These are phyloP conservation scores for Beauveria sp. DNA, from an alignment of 2,329 filamentous ascomycete species.

Conservation along the genomic window DNA sequence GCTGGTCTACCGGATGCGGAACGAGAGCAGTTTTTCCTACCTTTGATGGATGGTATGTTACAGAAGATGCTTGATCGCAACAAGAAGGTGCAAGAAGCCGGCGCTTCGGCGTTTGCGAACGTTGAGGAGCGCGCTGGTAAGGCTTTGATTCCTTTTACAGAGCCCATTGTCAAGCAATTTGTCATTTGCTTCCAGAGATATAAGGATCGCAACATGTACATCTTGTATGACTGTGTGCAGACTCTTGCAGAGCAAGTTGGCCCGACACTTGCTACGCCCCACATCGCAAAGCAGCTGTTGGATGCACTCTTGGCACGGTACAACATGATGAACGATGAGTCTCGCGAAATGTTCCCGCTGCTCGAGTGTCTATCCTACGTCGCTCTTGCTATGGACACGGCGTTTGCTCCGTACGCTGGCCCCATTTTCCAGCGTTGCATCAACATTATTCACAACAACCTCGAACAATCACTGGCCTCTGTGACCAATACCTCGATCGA, in stretches of 20 bases:
- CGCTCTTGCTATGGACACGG: constrained; percentile 72
- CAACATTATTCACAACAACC: constrained; percentile 83
- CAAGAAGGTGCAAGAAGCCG: constrained; percentile 96
- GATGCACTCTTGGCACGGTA: constrained; percentile 84
- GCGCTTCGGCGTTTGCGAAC: constrained; percentile 90
- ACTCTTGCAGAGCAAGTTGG: constrained; percentile 90
- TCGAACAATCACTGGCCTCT: constrained; percentile 71
- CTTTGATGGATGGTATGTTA: constrained; percentile 94
- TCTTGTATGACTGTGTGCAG: constrained; percentile 96
- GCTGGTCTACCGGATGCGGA: constrained; percentile 64
- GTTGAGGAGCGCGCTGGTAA: constrained; percentile 88
- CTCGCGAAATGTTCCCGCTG: constrained; percentile 86
- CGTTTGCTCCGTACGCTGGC: constrained; percentile 76
- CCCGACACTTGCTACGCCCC: constrained; percentile 67
- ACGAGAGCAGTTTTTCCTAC: constrained; percentile 76
- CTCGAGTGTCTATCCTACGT: constrained; percentile 97
- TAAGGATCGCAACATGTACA: constrained; percentile 99
- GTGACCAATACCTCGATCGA: constrained; percentile 63
- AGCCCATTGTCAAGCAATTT: constrained; percentile 86
- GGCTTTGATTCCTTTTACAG: constrained; percentile 74
- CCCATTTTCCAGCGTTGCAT: constrained; percentile 85
- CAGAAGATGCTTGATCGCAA: constrained; percentile 93
- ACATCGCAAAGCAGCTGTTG: constrained; percentile 83
- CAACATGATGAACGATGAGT: constrained; percentile 79
- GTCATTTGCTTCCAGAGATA: constrained; percentile 88